These are phyloP conservation scores for Aspergillus leporis DNA, from an alignment of 495 filamentous ascomycete genomes.

Conservation along the genomic window DNA sequence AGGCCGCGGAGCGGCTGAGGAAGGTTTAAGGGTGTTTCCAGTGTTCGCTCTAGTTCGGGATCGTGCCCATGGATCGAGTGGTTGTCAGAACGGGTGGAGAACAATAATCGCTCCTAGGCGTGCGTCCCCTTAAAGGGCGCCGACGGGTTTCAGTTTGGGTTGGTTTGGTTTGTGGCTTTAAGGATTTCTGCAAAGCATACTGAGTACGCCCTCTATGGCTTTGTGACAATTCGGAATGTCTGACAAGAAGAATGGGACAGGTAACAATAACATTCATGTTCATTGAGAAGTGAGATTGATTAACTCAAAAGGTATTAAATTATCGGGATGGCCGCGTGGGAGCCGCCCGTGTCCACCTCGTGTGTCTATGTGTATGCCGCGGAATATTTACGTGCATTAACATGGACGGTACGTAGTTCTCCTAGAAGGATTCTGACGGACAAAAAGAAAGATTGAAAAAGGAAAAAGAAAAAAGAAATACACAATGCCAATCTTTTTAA, in stretches of 20 bases:
- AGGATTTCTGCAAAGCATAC: background rate
- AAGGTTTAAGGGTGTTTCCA: slow-evolving; percentile 3
- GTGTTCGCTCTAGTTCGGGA: slow-evolving; percentile 7
- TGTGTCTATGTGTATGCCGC: slow-evolving; percentile 1
- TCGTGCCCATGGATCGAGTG: slow-evolving; percentile 16
- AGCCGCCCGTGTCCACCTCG: background rate
- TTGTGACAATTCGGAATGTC: background rate
- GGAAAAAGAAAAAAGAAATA: background rate
- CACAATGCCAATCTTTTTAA: background rate
- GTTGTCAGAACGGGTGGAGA: slow-evolving; percentile 21
- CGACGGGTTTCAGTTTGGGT: background rate
- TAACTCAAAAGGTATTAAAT: background rate
- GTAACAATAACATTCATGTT: background rate
- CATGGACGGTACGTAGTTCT: background rate
- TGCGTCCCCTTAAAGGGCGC: slow-evolving; percentile 2
- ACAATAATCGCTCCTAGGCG: background rate
- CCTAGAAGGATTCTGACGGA: background rate
- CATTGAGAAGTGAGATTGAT: background rate
- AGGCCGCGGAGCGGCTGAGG: slow-evolving; percentile 11
- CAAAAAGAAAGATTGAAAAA: background rate
- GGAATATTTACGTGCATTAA: background rate
- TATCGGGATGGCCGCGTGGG: background rate
- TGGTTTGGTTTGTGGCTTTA: background rate
- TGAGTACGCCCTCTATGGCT: background rate
- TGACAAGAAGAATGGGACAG: background rate